Base-by-base conservation (phyloP, 2,329 filamentous ascomycete species). In the Fusarium clavum region DNA sequence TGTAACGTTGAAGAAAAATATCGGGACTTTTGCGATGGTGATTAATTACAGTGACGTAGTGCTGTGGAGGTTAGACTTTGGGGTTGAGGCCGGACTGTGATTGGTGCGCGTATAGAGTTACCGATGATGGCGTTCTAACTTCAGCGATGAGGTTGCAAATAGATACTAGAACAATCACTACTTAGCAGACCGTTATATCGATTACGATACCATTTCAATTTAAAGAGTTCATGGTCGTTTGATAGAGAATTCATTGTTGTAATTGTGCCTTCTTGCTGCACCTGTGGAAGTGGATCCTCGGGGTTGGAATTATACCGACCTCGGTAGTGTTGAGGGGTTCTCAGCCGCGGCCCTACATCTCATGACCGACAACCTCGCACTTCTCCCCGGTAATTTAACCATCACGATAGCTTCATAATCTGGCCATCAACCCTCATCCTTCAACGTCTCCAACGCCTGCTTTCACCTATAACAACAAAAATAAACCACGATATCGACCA, bases 1-100 rank as follows among this genome's bases (percentile, higher is more conserved):
- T 66, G 63, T 66, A 66, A 66, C 61, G 61, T 66, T 66, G 47
- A 61, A 30, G 27, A 14, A 18, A 24, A n/a, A 30, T 49, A n/a
- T 14, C 44, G 61, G 61, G 30, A 49, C 61, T 56, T 63, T 62
- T 62, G 9, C 2, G 30, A 16, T 13, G 12, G 14, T 43, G 24
- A 40, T 9, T 48, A 30, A 64, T 29, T 32, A 32, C 22, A n/a
- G 55, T 66, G 63, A 66, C 63, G 61, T 66, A 66, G 61, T 24
- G 6, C 2, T 14, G 11, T 43, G 20, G 16, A 43, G 25, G 20
- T n/a, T 18, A 27, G 13, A 25, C 6, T 22, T 10, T 44, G 8
- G 44, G 8, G 32, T 25, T 25, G 5, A 59, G 16, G 12, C 24
- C 6, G 16, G 20, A 22, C 34, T 27, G 1, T 51, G 40, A 64